phyloP scores from a whole-genome alignment of 306 rosid genomes.

The Acacia confusa region DNA sequence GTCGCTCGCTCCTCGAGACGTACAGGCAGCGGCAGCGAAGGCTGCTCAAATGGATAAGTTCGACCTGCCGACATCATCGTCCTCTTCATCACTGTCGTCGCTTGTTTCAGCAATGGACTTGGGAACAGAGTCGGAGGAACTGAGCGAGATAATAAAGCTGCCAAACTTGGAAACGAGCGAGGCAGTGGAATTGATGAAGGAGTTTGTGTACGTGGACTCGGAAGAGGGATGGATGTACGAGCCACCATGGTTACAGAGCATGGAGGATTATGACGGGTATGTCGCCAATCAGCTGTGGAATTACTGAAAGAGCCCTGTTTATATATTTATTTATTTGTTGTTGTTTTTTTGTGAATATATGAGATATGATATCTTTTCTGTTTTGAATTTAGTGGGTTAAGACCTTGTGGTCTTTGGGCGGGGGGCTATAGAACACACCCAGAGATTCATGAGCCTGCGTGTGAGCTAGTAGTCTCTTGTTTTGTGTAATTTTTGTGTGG shows the following conservation, averaged over 20 bases:
- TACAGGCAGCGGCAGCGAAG: constrained; percentile 76
- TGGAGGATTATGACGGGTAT: constrained; percentile 31
- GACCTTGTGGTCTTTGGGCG: constrained; percentile 35
- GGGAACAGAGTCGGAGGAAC: constrained; percentile 50
- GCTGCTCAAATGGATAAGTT: constrained; percentile 75
- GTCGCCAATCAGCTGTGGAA: constrained; percentile 43
- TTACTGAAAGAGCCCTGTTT: constrained; percentile 4
- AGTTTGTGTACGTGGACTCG: constrained; percentile 61
- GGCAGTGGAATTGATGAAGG: constrained; percentile 35
- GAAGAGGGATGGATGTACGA: constrained; percentile 64
- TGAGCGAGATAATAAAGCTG: constrained; percentile 70
- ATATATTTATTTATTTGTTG: neutral
- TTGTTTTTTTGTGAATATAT: neutral
- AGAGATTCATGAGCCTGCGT: neutral
- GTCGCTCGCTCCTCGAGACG: constrained; percentile 67
- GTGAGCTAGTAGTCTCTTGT: neutral
- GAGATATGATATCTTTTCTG: neutral
- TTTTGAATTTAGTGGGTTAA: neutral
- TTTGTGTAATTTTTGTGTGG: neutral
- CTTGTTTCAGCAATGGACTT: constrained; percentile 39
- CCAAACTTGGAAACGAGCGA: constrained; percentile 58
- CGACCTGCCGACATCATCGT: neutral
- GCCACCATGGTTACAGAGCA: constrained; percentile 57
- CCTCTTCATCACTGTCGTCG: constrained; percentile 31
- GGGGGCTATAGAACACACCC: constrained; percentile 26